Evolutionary conservation across 768 basidiomycete species (phyloP).

Genomic region (Leccinellum rugosiceps): DNA sequence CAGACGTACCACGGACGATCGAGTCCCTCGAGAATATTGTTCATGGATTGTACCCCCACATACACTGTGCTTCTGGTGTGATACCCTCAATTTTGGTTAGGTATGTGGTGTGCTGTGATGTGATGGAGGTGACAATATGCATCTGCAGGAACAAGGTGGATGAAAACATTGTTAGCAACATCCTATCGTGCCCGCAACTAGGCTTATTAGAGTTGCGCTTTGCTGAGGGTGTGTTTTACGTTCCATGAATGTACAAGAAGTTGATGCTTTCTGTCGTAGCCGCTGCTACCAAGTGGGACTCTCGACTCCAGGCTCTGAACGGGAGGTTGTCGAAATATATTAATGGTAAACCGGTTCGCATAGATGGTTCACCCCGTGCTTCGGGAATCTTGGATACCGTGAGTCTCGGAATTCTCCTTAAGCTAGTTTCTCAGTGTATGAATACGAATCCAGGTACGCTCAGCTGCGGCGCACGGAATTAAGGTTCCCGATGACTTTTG

Average conservation of each 20-base stretch:
- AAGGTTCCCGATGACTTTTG: conserved; percentile 69
- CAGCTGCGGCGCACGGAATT: conserved; percentile 69
- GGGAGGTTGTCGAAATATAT: conserved; percentile 65
- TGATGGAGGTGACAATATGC: background rate
- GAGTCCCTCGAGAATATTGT: conserved; percentile 72
- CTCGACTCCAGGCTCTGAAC: conserved; percentile 58
- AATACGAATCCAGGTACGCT: conserved; percentile 48
- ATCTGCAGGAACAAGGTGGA: conserved; percentile 58
- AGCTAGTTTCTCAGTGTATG: background rate
- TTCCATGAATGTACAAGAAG: background rate
- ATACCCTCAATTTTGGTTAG: conserved; percentile 54
- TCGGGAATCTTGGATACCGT: conserved; percentile 77
- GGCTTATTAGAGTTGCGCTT: conserved; percentile 61
- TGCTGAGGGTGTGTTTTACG: conserved; percentile 48
- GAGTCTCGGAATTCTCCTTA: background rate
- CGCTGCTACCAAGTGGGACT: conserved; percentile 63
- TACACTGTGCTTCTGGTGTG: conserved; percentile 43
- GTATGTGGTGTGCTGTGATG: conserved; percentile 32
- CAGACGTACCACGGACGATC: conserved; percentile 74
- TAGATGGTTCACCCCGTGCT: conserved; percentile 74
- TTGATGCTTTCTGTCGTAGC: conserved; percentile 35
- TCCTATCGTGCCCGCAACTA: conserved; percentile 62
- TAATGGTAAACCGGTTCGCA: conserved; percentile 61
- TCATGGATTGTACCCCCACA: conserved; percentile 65
- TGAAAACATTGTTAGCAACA: conserved; percentile 71